Base-by-base conservation (phyloP, 208 protist species). In the Trypanosoma brucei region DNA sequence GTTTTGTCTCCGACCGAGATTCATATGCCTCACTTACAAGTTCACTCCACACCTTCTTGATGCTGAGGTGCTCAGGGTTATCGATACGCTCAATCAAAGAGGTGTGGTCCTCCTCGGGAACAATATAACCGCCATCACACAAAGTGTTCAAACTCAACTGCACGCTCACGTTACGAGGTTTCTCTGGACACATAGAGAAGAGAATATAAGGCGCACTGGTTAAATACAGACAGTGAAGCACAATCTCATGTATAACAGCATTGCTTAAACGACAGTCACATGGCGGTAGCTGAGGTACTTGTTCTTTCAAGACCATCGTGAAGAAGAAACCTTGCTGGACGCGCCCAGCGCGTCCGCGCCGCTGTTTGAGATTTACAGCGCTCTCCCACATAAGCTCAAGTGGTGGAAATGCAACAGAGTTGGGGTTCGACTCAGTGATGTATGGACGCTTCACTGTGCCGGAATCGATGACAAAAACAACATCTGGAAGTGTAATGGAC, bases 401-500 rank as follows among this genome's bases (percentile, higher is more conserved):
- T 33, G 85, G 88, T 1, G 88, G 88, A 50, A 89, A 92, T 6
- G 79, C 75, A 31, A 92, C 80, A 49, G 81, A 86, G 13, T 70
- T 70, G 36, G 55, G 68, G 49, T 84, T 77, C 14, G 56, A 63
- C 14, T 70, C 65, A 37, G 65, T 61, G 11, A 95, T 86, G 59
- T 76, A 73, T 13, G 88, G 88, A 6, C 79, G 70, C 68, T 95
- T 95, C 53, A 66, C 63, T 2, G 74, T 85, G 45, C 97, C 97
- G 33, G 78, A 86, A 78, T 99, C 97, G 38, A 99, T 95, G 3
- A 99, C 96, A 51, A 96, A 94, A 31, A 93, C 88, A 8, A 94
- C 86, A 68, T 98, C 97, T 8, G 97, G 94, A 59, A 99, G 88
- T 33, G 97, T 99, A 6, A 99, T 57, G 37, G 84, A 94, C 7